These are phyloP conservation scores for Nicotiana knightiana DNA, from an alignment of 257 asterid species.

Conservation along the genomic window DNA sequence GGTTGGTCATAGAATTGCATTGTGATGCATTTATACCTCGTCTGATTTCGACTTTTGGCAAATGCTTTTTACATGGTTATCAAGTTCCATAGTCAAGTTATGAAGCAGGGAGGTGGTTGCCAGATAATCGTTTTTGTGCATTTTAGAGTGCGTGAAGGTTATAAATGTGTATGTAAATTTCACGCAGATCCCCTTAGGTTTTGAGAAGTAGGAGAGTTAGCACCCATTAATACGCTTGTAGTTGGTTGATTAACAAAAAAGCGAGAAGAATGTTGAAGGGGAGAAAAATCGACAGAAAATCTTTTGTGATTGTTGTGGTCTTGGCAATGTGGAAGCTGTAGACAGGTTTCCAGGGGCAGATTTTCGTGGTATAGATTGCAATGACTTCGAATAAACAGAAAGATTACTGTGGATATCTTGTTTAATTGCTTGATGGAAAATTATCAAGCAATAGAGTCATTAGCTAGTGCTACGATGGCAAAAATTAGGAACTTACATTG, in stretches of 20 bases:
- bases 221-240: not conserved
- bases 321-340: conserved; percentile 5
- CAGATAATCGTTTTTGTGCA: not conserved
- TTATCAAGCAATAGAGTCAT: not conserved
- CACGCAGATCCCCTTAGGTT: not conserved
- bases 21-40: not conserved
- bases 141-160: not conserved
- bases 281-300: not conserved
- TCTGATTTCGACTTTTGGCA: not conserved
- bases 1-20: conserved; percentile 28
- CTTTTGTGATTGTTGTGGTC: not conserved
- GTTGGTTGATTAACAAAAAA: not conserved
- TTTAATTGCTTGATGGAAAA: not conserved
- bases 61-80: not conserved
- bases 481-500: not conserved
- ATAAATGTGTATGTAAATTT: not conserved
- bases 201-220: not conserved
- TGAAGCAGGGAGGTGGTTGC: not conserved
- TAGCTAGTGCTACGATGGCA: not conserved
- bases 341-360: not conserved
- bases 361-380: not conserved
- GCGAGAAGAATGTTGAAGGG: not conserved
- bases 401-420: not conserved
- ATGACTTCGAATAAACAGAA: not conserved
- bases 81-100: not conserved